Conservation (phyloP, 345 rosid species). For the Lepidium sativum region DNA sequence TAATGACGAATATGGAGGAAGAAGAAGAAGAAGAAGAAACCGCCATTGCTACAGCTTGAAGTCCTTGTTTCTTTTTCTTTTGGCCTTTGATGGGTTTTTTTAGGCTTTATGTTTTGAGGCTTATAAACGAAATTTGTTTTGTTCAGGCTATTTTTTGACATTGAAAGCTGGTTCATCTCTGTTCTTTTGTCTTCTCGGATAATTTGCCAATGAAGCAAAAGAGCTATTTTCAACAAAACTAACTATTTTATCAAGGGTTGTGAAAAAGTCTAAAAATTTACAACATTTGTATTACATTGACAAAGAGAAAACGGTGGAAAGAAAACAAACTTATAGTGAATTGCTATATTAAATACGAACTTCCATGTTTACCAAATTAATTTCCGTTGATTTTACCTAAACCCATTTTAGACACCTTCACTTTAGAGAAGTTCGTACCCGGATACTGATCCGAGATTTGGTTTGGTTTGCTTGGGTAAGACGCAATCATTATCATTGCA, state of each 20-base stretch:
- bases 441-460: conserved; percentile 33
- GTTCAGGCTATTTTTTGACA: conserved; percentile 17
- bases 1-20: conserved; percentile 7
- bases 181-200: background rate
- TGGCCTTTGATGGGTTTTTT: conserved; percentile 4
- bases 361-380: too few relatives aligned
- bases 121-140: conserved; percentile 5
- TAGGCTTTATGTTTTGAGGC: background rate
- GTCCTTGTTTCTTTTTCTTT: background rate
- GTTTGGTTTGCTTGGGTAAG: conserved; percentile 45
- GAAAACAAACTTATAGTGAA: too few relatives aligned
- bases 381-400: too few relatives aligned
- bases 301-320: too few relatives aligned
- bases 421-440: conserved; percentile 32
- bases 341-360: too few relatives aligned
- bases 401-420: too few relatives aligned
- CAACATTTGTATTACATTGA: background rate
- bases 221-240: conserved; percentile 14
- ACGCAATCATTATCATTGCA: conserved; percentile 51
- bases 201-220: background rate
- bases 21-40: conserved; percentile 6
- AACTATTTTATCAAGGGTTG: conserved; percentile 21
- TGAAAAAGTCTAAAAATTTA: background rate
- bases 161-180: background rate
- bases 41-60: conserved; percentile 17